A percentile compares a stretch with the other conserved stretches of the same genome.
These are phyloP conservation scores for Globisporangium middletonii DNA, from an alignment of 352 stramenopile species.

Conservation along the genomic window DNA sequence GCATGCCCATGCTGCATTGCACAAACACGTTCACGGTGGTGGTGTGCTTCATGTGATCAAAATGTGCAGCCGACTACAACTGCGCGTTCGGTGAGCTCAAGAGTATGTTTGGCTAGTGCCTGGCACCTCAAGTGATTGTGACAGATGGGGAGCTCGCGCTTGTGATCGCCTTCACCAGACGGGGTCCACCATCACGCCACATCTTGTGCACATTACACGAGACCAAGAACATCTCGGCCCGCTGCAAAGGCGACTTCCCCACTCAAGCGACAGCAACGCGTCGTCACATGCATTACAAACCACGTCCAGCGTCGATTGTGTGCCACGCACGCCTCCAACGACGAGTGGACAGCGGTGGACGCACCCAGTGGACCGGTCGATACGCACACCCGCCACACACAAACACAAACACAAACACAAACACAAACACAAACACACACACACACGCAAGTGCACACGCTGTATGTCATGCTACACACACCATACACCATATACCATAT, in stretches of 20 bases:
- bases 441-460: no score
- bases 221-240: background rate
- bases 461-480: no score
- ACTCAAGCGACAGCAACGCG: no score
- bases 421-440: no score
- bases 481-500: no score
- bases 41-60: background rate
- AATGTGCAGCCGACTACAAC: background rate
- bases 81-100: background rate
- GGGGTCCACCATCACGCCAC: background rate
- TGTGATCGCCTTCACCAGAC: background rate
- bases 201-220: background rate
- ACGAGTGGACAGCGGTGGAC: no score
- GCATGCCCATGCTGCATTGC: conserved; percentile 2
- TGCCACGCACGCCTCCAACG: no score
- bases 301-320: no score
- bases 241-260: background rate
- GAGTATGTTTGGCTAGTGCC: background rate
- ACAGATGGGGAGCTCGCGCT: background rate
- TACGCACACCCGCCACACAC: no score
- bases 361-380: no score
- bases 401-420: no score
- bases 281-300: no score
- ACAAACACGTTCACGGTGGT: background rate
- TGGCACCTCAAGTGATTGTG: background rate